Conservation (phyloP, 1,284 basidiomycete genomes). For the Xerocomus nothofagi region DNA sequence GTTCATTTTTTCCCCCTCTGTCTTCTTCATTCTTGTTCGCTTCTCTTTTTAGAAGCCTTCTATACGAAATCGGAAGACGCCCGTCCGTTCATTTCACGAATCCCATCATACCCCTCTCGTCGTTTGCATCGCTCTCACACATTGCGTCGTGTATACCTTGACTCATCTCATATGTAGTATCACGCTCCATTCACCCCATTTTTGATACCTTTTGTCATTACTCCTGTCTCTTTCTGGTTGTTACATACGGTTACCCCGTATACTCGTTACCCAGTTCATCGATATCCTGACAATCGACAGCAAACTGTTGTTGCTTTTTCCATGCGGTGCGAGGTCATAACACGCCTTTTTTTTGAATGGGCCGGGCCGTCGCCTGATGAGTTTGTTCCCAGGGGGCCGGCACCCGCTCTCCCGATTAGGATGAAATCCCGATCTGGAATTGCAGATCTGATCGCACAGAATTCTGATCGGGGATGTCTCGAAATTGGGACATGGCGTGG, state of each 20-base stretch:
- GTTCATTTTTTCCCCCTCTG: constrained; percentile 17
- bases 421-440: constrained; percentile 20
- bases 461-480: constrained; percentile 35
- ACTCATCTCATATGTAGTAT: constrained; percentile 39
- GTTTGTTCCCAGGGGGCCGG: constrained; percentile 23
- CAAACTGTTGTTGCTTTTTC: constrained; percentile 9
- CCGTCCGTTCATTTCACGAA: constrained; percentile 38
- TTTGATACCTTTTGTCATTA: constrained; percentile 37
- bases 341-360: too few relatives aligned
- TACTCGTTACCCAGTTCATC: constrained; percentile 35
- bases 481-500: constrained; percentile 13
- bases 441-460: constrained; percentile 35
- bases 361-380: constrained; percentile 10
- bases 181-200: constrained; percentile 35
- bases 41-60: constrained; percentile 29
- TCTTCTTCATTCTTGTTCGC: constrained; percentile 30
- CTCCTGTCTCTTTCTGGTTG: constrained; percentile 22
- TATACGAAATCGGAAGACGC: constrained; percentile 39
- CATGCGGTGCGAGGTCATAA: constrained; percentile 18
- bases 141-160: constrained; percentile 38
- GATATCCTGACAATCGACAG: constrained; percentile 32
- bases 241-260: constrained; percentile 41
- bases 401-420: constrained; percentile 22
- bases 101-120: constrained; percentile 35
- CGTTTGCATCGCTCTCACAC: constrained; percentile 39